Base-by-base conservation (phyloP, 805 yeast species). In the Maudiozyma saulgeensis region DNA sequence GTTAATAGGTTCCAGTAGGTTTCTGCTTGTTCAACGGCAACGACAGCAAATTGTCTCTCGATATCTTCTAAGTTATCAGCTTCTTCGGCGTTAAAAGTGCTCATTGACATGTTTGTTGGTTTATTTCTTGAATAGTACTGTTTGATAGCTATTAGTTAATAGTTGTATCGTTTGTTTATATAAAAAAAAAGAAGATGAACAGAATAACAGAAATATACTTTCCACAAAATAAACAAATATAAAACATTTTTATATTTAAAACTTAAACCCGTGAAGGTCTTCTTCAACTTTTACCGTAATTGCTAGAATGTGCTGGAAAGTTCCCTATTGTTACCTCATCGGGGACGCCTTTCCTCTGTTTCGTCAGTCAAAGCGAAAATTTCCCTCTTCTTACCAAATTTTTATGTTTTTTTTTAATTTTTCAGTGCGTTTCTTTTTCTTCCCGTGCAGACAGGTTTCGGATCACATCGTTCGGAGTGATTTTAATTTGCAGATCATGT, bases 41-140 rank as follows among this genome's bases (percentile, higher is more conserved):
- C 87, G 51, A 93, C 99, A 41, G 99, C 98, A 63, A 93, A 93
- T 72, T 93, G 98, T 76, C 81, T 88, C 70, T 93, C 99, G 62
- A 93, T 88, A 60, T 88, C 96, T 69, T 91, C 98, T 60, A 87
- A 75, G 73, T 93, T 93, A 53, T 93, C 96, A 43, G 99, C 97
- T 51, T 75, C 77, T 62, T 93, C 96, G 18, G 99, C 90, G 61
- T 84, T 79, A 64, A 88, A 87, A 50, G 68, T 68, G 23, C 49
- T 51, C 41, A 46, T 15, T 12, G 43, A 41, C 43, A 41, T 41
- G 18, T 13, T 25, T 18, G 5, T 8, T 35, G 18, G 18, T 35
- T 35, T 35, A 6, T 7, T 35, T 8, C 12, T 28, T 28, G 2
- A 28, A 28, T 28, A 28, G 32, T 3, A 4, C 8, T 28, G 32